These are phyloP conservation scores for Stachybotrys elegans DNA, from an alignment of 2,329 filamentous ascomycete species.

Conservation along the genomic window DNA sequence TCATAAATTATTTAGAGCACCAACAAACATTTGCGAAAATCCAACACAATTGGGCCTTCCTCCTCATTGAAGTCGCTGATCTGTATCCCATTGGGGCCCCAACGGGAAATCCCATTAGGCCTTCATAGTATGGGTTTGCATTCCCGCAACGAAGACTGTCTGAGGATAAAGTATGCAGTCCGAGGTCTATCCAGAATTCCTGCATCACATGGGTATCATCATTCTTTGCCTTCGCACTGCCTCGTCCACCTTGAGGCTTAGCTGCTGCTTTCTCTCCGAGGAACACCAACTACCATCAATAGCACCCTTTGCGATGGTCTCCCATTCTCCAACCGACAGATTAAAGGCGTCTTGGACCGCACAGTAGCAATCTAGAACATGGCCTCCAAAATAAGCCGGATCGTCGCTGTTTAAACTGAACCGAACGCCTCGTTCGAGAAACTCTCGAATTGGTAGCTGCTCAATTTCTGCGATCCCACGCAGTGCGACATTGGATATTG, in stretches of 20 bases:
- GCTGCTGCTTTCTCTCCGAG: constrained; percentile 53
- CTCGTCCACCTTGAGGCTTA: constrained; percentile 41
- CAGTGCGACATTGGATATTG: constrained; percentile 60
- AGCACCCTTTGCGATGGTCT: constrained; percentile 52
- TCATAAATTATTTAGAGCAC: no score
- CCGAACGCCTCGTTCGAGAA: constrained; percentile 57
- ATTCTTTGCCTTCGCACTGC: no score
- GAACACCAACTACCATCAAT: constrained; percentile 68
- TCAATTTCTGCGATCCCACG: constrained; percentile 17
- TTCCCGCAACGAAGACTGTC: no score
- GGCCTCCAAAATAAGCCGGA: constrained; percentile 71
- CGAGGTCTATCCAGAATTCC: no score
- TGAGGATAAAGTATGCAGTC: no score
- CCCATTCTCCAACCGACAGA: constrained; percentile 62
- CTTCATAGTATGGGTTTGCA: no score
- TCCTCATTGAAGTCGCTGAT: no score
- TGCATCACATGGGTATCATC: no score
- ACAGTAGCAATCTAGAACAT: constrained; percentile 68
- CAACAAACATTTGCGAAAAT: no score
- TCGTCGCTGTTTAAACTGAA: constrained; percentile 74
- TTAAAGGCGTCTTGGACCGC: constrained; percentile 68
- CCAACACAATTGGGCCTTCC: no score
- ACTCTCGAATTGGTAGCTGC: constrained; percentile 52
- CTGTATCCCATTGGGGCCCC: no score
- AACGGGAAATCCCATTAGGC: no score